Conservation (phyloP, 2,329 filamentous ascomycete species). For the Pseudofabraea citricarpa region DNA sequence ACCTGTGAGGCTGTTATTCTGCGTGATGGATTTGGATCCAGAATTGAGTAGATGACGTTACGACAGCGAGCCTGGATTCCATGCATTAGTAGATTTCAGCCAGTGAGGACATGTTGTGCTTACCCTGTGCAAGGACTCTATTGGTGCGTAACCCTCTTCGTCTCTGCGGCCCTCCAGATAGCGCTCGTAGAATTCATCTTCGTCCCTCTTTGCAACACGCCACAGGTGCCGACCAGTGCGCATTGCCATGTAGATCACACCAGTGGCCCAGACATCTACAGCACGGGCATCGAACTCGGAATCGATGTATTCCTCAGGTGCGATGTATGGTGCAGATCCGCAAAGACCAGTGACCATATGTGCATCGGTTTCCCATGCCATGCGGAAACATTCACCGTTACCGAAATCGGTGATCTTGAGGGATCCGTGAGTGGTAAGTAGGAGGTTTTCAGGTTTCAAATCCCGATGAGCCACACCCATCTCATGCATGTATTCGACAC, state of each 20-base stretch:
- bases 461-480: constrained; percentile 98
- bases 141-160: constrained; percentile 92
- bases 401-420: constrained; percentile 99
- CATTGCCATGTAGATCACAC: constrained; percentile 99
- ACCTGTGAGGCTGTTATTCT: constrained; percentile 95
- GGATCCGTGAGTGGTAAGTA: constrained; percentile 85
- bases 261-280: constrained; percentile 98
- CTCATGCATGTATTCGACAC: constrained; percentile 98
- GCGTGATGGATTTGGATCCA: constrained; percentile 88
- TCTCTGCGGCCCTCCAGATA: constrained; percentile 91
- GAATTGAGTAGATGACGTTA: constrained; percentile 97
- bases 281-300: constrained; percentile 95
- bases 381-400: constrained; percentile 97
- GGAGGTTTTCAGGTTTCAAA: constrained; percentile 91
- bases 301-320: constrained; percentile 92
- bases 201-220: constrained; percentile 94
- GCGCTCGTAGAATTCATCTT: constrained; percentile 94
- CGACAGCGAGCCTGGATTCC: constrained; percentile 77
- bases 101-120: constrained; percentile 34
- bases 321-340: constrained; percentile 94
- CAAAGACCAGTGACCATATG: constrained; percentile 98
- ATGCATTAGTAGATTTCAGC: constrained; percentile 11
- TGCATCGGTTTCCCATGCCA: constrained; percentile 98
- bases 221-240: constrained; percentile 91
- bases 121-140: constrained; percentile 92